Conservation (phyloP, 257 asterid species). For the Ajuga chamaepitys region DNA sequence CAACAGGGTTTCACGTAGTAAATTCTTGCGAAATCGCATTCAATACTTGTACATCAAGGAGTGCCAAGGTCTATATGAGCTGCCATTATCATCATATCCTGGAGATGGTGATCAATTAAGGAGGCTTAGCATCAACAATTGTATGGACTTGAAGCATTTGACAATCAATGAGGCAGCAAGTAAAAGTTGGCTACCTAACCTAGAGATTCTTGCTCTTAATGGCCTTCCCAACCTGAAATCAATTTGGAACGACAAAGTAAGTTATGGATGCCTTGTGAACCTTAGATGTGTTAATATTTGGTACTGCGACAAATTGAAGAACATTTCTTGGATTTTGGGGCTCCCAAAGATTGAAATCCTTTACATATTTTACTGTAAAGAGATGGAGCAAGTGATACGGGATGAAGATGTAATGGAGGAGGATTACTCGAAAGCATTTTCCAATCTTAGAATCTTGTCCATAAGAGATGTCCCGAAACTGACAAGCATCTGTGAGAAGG, state of each 20-base stretch:
- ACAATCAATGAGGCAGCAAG: constrained; percentile 28
- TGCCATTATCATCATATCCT: constrained; percentile 29
- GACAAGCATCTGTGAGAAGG: constrained; percentile 30
- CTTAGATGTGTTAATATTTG: constrained; percentile 37
- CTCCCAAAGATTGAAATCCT: constrained; percentile 40
- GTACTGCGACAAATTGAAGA: constrained; percentile 38
- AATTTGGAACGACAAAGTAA: constrained; percentile 30
- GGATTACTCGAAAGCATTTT: constrained; percentile 31
- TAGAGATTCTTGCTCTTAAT: constrained; percentile 39
- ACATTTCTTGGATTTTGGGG: constrained; percentile 34
- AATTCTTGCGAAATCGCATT: constrained; percentile 23
- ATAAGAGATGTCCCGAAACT: constrained; percentile 34
- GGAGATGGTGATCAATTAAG: constrained; percentile 40
- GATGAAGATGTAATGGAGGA: constrained; percentile 23
- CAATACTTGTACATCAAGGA: constrained; percentile 40
- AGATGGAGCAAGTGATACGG: constrained; percentile 34
- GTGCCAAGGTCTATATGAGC: constrained; percentile 33
- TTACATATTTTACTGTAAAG: constrained; percentile 35
- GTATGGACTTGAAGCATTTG: constrained; percentile 26
- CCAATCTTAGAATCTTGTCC: constrained; percentile 27
- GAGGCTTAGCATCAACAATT: constrained; percentile 43
- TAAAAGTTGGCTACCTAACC: constrained; percentile 35
- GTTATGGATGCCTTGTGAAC: constrained; percentile 27
- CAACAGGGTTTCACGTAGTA: constrained; percentile 22
- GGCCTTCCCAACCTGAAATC: constrained; percentile 39